Evolutionary conservation across 2,329 filamentous ascomycete species (phyloP), one percentile per base, ranked within the genome.

Genomic region (Chrysoporthe austroafricana): DNA sequence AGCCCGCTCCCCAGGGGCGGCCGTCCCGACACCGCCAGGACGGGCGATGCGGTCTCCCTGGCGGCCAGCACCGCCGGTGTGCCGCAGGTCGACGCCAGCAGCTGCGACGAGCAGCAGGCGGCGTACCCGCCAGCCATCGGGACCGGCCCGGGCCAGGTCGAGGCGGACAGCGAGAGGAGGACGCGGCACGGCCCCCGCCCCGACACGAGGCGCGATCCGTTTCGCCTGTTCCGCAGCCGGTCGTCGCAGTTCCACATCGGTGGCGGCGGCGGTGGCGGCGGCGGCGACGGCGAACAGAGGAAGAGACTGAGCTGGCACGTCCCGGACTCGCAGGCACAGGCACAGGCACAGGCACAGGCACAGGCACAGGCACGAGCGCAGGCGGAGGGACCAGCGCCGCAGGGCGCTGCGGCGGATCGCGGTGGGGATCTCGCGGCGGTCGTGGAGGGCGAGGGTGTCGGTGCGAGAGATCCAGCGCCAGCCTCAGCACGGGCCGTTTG

Each of bases 211-310:
- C 63, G 46, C 11, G 43, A 14, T n/a, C 63, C 54, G 16, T 59
- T 59, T n/a, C 54, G 63, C 18, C 54, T 58, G 43, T 60, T 65
- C 56, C 63, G 63, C 26, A 65, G 63, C 63, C 63, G 63, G 63
- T 65, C 63, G 32, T 50, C 63, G 43, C 63, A 65, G n/a, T 60
- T 65, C 21, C 43, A 44, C 4, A 18, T 65, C 9, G 44, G 62
- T 26, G 16, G 52, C 42, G 26, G 50, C 26, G 26, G 26, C 26
- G 26, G 26, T 26, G 26, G 36, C 21, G 16, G 36, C 6, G 62
- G 39, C 8, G 44, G 26, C 36, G 63, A 44, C 32, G 43, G 44
- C 18, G 60, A 62, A 11, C 44, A 13, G 46, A 26, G 54, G 16
- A 18, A 18, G 18, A 39, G 63, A 34, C n/a, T 59, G 63, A 65